phyloP scores from a whole-genome alignment of 2,329 filamentous ascomycete genomes.

The Botryotinia narcissicola region DNA sequence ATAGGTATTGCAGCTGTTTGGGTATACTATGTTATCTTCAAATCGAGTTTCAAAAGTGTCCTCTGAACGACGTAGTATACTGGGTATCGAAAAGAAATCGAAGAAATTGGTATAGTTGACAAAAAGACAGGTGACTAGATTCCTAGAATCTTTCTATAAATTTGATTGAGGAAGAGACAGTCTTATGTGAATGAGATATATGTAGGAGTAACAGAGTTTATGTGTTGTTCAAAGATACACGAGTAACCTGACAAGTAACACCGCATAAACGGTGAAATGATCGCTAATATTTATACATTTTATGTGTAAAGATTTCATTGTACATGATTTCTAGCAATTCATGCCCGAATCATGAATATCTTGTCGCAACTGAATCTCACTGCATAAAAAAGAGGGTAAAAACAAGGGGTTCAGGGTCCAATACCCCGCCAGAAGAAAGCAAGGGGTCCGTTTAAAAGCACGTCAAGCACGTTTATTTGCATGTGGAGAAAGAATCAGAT shows the following conservation, averaged over 20 bases:
- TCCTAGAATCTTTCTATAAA: neutral
- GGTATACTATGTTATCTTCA: neutral
- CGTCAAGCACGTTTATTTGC: neutral
- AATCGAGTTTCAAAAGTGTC: neutral
- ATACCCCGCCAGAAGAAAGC: neutral
- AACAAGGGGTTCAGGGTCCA: neutral
- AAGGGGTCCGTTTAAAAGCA: neutral
- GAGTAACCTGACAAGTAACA: neutral
- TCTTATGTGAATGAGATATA: neutral
- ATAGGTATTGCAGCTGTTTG: neutral
- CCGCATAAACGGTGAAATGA: neutral
- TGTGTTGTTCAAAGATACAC: conserved; percentile 6
- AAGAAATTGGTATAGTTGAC: neutral
- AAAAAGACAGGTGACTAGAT: neutral
- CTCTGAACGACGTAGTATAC: neutral
- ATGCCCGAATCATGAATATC: conserved; percentile 1
- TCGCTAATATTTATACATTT: neutral
- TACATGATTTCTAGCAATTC: neutral
- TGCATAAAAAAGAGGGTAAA: neutral
- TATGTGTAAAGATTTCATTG: neutral
- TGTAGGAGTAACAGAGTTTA: neutral
- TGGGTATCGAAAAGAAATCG: neutral
- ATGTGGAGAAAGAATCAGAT: neutral
- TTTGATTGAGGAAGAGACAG: neutral
- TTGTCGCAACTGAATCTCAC: neutral